Conservation (phyloP, 1,284 basidiomycete species). For the Bjerkandera adusta region DNA sequence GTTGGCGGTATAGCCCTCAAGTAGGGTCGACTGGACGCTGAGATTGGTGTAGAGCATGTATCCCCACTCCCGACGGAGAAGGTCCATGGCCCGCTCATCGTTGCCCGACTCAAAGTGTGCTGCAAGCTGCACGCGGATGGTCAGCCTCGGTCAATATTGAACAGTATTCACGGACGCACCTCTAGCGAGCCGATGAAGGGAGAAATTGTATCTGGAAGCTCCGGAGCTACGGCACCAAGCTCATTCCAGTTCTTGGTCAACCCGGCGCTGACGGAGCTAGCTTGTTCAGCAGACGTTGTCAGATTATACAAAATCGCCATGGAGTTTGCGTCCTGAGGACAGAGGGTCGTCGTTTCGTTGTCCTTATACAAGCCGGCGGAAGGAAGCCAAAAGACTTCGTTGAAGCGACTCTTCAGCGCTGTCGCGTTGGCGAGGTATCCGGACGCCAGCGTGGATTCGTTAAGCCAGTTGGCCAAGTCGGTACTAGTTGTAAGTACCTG, state of each 20-base stretch:
- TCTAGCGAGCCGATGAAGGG: constrained; percentile 52
- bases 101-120: constrained; percentile 49
- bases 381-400: constrained; percentile 43
- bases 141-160: background rate
- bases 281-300: constrained; percentile 39
- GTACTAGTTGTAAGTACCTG: constrained; percentile 46
- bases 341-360: constrained; percentile 40
- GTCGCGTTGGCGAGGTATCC: constrained; percentile 42
- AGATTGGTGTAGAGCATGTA: constrained; percentile 53
- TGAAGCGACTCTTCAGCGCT: constrained; percentile 40
- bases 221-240: constrained; percentile 46
- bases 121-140: constrained; percentile 35
- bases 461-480: constrained; percentile 43
- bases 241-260: constrained; percentile 48
- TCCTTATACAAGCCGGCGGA: constrained; percentile 44
- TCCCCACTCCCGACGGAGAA: constrained; percentile 48
- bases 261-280: constrained; percentile 39
- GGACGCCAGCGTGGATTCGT: constrained; percentile 31
- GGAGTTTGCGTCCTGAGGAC: constrained; percentile 51
- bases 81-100: constrained; percentile 45
- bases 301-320: constrained; percentile 50
- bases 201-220: constrained; percentile 50
- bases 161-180: constrained; percentile 25
- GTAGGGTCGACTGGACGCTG: constrained; percentile 47
- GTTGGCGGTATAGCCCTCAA: constrained; percentile 51